phyloP scores from a whole-genome alignment of 495 filamentous ascomycete genomes.

The Rostrohypoxylon terebratum region DNA sequence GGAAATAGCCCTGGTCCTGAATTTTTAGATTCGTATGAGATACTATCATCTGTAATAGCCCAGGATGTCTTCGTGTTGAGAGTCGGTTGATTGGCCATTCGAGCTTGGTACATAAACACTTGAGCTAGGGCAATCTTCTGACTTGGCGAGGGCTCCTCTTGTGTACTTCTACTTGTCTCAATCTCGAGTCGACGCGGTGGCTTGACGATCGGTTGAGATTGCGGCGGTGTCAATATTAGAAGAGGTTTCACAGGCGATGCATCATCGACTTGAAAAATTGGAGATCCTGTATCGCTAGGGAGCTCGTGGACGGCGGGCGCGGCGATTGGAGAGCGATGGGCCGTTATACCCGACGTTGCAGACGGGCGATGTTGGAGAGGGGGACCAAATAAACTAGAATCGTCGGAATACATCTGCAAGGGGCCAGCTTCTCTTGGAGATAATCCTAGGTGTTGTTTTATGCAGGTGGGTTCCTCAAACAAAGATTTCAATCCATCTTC shows the following conservation, averaged over 20 bases:
- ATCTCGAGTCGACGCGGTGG: neutral
- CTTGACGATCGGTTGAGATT: neutral
- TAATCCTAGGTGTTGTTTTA: neutral
- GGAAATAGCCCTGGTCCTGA: neutral
- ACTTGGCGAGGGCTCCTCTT: neutral
- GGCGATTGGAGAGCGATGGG: neutral
- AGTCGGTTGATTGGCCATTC: neutral
- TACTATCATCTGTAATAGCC: neutral
- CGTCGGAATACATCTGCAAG: neutral
- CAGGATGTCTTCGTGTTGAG: neutral
- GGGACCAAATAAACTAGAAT: neutral
- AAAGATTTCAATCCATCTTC: constrained; percentile 8
- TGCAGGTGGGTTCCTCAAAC: constrained; percentile 13
- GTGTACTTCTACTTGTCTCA: neutral
- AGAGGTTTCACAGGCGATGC: neutral
- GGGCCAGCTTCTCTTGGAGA: neutral
- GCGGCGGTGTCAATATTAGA: neutral
- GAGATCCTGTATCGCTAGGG: neutral
- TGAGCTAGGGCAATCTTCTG: constrained; percentile 19
- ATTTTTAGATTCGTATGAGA: neutral
- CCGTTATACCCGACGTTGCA: constrained; percentile 1
- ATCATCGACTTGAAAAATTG: neutral
- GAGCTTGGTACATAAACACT: constrained; percentile 29
- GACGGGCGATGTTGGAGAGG: neutral
- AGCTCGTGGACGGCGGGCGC: neutral